Percentiles rank a stretch among this genome's conserved stretches.
These are phyloP conservation scores for Bisporella sp. DNA, from an alignment of 2,329 filamentous ascomycete genomes.

Conservation along the genomic window DNA sequence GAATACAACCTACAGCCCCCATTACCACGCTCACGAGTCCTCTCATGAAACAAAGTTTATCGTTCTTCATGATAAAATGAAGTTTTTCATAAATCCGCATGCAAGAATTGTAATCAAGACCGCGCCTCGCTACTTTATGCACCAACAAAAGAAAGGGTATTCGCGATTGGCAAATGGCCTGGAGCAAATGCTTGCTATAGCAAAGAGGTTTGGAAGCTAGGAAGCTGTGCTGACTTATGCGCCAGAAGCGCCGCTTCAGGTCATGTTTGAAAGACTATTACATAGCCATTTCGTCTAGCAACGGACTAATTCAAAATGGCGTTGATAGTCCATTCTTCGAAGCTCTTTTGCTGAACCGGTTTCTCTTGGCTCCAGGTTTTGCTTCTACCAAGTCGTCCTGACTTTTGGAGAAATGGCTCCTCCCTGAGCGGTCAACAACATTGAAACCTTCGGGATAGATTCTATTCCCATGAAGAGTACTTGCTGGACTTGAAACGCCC, in stretches of 20 bases:
- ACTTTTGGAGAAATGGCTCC: constrained; percentile 53
- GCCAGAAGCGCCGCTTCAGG: too few relatives aligned
- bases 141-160: constrained; percentile 21
- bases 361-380: constrained; percentile 42
- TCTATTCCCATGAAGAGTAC: constrained; percentile 58
- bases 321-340: constrained; percentile 91
- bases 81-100: constrained; percentile 3
- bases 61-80: too few relatives aligned
- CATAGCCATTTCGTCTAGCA: too few relatives aligned
- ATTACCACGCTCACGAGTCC: too few relatives aligned
- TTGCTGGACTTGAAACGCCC: constrained; percentile 65
- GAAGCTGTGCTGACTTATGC: too few relatives aligned
- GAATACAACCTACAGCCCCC: too few relatives aligned
- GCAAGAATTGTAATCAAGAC: constrained; percentile 22
- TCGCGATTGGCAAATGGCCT: too few relatives aligned
- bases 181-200: too few relatives aligned
- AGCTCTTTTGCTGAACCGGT: constrained; percentile 83
- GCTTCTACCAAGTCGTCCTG: constrained; percentile 43
- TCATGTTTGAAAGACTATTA: too few relatives aligned
- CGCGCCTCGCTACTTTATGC: constrained; percentile 31
- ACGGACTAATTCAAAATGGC: constrained; percentile 53
- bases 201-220: too few relatives aligned
- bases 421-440: constrained; percentile 44
- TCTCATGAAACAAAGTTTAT: too few relatives aligned
- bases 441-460: constrained; percentile 46